A percentile compares a stretch with the other conserved stretches of the same genome.
Conservation (phyloP, 148 eudicot genomes). For the Agrostemma githago region DNA sequence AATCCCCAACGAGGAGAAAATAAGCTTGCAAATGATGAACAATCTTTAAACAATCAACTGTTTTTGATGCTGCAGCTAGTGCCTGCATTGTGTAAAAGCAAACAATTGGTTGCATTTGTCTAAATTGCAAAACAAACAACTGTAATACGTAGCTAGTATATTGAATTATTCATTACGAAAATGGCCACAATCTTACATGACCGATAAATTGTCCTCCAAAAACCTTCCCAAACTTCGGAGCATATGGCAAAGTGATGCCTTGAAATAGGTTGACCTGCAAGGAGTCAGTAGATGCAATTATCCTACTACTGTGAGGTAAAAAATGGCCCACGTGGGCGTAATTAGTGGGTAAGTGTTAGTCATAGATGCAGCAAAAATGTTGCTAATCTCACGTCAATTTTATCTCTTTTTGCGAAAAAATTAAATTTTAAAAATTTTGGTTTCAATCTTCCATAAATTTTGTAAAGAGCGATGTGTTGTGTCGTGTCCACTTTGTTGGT, state of each 20-base stretch:
- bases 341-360: too few relatives aligned
- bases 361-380: too few relatives aligned
- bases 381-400: too few relatives aligned
- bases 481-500: too few relatives aligned
- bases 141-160: not conserved
- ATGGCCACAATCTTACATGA: constrained; percentile 47
- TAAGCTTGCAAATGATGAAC: constrained; percentile 92
- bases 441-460: too few relatives aligned
- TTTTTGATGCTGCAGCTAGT: constrained; percentile 95
- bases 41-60: constrained; percentile 82
- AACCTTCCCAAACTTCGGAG: constrained; percentile 76
- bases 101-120: not conserved
- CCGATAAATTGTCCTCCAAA: constrained; percentile 97
- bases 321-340: too few relatives aligned
- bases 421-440: too few relatives aligned
- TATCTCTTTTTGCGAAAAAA: too few relatives aligned
- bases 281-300: not conserved
- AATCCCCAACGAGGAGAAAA: constrained; percentile 90
- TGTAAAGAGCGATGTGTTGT: too few relatives aligned
- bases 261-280: constrained; percentile 71
- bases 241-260: constrained; percentile 88
- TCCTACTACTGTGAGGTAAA: not conserved
- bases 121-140: not conserved
- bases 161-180: not conserved
- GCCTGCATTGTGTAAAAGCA: constrained; percentile 53